These are phyloP conservation scores for Akanthomyces uredinophilus DNA, from an alignment of 2,329 filamentous ascomycete species.

Conservation along the genomic window DNA sequence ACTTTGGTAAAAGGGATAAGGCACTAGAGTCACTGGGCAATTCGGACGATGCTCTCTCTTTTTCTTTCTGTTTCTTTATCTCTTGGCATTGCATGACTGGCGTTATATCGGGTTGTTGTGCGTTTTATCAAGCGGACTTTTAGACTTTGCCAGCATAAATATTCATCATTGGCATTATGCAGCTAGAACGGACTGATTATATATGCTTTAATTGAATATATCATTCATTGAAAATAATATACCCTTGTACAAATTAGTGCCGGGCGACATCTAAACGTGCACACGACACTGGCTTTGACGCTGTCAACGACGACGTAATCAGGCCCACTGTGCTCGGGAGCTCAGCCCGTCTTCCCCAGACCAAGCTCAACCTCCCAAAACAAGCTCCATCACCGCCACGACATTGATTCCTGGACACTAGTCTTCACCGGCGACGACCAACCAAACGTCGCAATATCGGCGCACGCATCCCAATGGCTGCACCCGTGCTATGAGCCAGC, in stretches of 20 bases:
- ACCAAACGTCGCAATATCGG: background rate
- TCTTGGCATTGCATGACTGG: slow-evolving; percentile 7
- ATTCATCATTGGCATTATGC: background rate
- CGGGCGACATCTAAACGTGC: background rate
- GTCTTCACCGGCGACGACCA: background rate
- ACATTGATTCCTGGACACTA: background rate
- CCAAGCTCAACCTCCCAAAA: background rate
- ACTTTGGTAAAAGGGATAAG: too few species aligned
- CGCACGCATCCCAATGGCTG: slow-evolving; percentile 2
- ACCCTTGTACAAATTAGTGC: too few species aligned
- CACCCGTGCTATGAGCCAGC: slow-evolving; percentile 7
- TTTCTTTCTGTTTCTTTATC: background rate
- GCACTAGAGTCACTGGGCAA: background rate
- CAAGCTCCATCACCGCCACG: background rate
- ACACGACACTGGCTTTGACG: background rate
- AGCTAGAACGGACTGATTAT: background rate
- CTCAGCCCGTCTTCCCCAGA: background rate
- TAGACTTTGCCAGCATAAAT: background rate
- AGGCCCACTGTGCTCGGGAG: slow-evolving; percentile 1
- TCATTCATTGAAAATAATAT: background rate
- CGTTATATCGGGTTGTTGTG: background rate
- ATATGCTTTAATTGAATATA: background rate
- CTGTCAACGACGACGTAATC: slow-evolving; percentile 6
- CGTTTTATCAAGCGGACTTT: background rate
- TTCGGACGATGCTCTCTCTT: background rate